phyloP scores from a whole-genome alignment of 1,139 yeast genomes.

The Blastobotrys malaysiensis region DNA sequence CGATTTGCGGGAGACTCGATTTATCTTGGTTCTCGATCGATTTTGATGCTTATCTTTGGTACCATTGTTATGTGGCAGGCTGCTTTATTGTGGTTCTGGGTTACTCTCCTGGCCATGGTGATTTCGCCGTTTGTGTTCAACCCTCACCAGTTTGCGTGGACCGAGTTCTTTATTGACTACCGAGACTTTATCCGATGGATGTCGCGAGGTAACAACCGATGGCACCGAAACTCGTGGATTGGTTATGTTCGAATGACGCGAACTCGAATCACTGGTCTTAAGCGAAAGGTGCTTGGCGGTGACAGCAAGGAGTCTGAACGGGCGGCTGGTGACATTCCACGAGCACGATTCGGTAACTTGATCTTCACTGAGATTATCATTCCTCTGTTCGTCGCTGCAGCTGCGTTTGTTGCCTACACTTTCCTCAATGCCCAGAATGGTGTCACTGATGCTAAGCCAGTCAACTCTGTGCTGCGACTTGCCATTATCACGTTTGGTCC shows the following conservation, averaged over 20 bases:
- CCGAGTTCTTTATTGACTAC: constrained; percentile 97
- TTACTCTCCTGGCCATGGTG: constrained; percentile 82
- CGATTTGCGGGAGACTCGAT: constrained; percentile 97
- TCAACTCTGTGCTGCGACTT: constrained; percentile 79
- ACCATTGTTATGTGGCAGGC: constrained; percentile 97
- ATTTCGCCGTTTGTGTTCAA: constrained; percentile 93
- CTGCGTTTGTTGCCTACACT: constrained; percentile 84
- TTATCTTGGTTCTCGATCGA: constrained; percentile 89
- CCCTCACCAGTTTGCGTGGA: constrained; percentile 99
- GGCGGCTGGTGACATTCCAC: constrained; percentile 88
- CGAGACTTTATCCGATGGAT: constrained; percentile 98
- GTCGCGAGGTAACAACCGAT: constrained; percentile 96
- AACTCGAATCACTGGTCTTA: constrained; percentile 97
- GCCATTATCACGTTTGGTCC: constrained; percentile 90
- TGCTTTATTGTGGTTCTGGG: constrained; percentile 98
- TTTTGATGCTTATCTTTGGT: constrained; percentile 85
- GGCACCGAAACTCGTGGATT: constrained; percentile 99
- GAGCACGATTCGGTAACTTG: constrained; percentile 88
- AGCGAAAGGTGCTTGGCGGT: constrained; percentile 81
- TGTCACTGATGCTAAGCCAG: constrained; percentile 51
- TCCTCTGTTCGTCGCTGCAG: constrained; percentile 80
- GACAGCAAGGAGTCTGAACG: constrained; percentile 91
- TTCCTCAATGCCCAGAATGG: constrained; percentile 97
- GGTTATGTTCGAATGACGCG: constrained; percentile 94
- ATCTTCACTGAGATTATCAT: constrained; percentile 84